A percentile compares a stretch with the other conserved stretches of the same genome.
phyloP scores from a whole-genome alignment of 345 rosid species.

The Sisymbrium irio region DNA sequence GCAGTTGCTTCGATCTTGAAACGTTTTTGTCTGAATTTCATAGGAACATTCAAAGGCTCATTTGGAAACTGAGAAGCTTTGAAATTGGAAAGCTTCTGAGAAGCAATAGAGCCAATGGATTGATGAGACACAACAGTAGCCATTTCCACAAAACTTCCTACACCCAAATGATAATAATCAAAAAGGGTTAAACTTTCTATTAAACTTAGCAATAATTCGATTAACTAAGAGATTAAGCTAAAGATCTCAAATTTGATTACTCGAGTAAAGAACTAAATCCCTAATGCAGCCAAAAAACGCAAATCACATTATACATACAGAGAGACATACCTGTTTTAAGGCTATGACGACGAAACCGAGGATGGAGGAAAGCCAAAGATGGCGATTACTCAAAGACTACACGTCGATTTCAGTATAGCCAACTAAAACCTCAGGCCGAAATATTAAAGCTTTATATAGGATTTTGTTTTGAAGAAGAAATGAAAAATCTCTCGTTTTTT shows the following conservation, averaged over 20 bases:
- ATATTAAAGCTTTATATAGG: slow-evolving; percentile 18
- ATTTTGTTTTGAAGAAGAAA: neutral
- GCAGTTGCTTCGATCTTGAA: slow-evolving; percentile 54
- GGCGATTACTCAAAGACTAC: neutral
- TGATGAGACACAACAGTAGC: slow-evolving; percentile 60
- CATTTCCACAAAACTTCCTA: slow-evolving; percentile 40
- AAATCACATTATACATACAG: neutral
- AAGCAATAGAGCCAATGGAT: slow-evolving; percentile 46
- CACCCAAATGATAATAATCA: neutral
- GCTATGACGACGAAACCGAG: slow-evolving; percentile 33
- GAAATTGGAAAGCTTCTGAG: slow-evolving; percentile 25
- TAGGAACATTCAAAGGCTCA: slow-evolving; percentile 37
- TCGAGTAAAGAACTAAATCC: neutral
- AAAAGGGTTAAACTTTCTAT: neutral
- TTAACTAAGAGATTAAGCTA: neutral
- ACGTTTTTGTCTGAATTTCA: slow-evolving; percentile 31
- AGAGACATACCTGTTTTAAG: slow-evolving; percentile 20
- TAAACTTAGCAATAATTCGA: neutral
- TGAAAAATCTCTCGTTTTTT: neutral
- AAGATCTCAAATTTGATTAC: neutral
- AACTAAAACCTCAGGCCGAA: neutral
- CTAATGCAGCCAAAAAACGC: neutral
- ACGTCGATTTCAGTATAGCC: slow-evolving; percentile 14
- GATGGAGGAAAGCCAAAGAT: slow-evolving; percentile 1
- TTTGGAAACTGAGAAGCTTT: slow-evolving; percentile 29